These are phyloP conservation scores for Eucalyptus globulus DNA, from an alignment of 345 rosid species.

Conservation along the genomic window DNA sequence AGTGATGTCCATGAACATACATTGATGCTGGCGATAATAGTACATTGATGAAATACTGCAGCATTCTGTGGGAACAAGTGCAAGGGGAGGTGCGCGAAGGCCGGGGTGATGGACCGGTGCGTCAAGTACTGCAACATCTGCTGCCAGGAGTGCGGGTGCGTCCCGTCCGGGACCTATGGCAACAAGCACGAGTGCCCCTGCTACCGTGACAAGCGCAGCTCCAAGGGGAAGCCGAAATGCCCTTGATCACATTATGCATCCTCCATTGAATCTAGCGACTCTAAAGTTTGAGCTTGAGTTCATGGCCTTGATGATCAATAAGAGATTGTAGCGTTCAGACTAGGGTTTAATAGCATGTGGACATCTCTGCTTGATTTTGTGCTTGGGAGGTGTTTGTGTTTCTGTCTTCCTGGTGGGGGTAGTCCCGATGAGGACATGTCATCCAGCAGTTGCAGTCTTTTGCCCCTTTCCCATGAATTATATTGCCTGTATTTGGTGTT, in stretches of 20 bases:
- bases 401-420: neutral
- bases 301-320: neutral
- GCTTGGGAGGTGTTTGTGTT: neutral
- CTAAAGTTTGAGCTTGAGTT: neutral
- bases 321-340: neutral
- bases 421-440: neutral
- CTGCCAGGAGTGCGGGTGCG: conserved; percentile 72
- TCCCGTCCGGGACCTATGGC: conserved; percentile 83
- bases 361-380: neutral
- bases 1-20: neutral
- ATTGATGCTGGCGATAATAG: neutral
- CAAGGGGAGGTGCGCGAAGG: conserved; percentile 58
- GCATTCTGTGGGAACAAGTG: conserved; percentile 36
- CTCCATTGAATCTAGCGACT: neutral
- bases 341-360: neutral
- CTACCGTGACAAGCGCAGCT: conserved; percentile 53
- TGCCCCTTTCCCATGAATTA: neutral
- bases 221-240: conserved; percentile 65
- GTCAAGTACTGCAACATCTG: conserved; percentile 78
- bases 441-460: neutral
- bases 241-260: conserved; percentile 16
- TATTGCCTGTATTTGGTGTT: neutral
- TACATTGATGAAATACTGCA: neutral
- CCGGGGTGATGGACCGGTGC: conserved; percentile 55
- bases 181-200: conserved; percentile 76